phyloP scores from a whole-genome alignment of 345 rosid species.

The Dipteronia sinensis region DNA sequence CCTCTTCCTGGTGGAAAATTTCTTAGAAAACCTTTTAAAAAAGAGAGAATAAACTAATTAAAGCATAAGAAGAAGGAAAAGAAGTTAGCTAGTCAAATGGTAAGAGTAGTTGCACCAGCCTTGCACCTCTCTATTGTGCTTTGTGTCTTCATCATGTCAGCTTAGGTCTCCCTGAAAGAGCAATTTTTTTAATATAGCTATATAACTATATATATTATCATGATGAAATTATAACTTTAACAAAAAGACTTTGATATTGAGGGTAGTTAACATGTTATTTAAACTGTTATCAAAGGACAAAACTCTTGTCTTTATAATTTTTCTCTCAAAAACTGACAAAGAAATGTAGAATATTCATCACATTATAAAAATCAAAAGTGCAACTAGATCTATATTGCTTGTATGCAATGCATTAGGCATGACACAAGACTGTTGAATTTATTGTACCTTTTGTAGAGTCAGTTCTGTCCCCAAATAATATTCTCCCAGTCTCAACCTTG shows the following conservation, averaged over 20 bases:
- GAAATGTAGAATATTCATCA: conserved; percentile 28
- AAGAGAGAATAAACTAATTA: neutral
- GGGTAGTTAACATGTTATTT: conserved; percentile 20
- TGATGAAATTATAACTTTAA: too few relatives aligned
- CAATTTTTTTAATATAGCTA: neutral
- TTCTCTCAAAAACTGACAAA: conserved; percentile 9
- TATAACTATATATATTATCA: too few relatives aligned
- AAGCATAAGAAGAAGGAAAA: neutral
- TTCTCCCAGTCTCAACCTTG: neutral
- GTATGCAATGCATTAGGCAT: conserved; percentile 26
- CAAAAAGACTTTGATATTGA: conserved; percentile 13
- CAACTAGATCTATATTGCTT: conserved; percentile 29
- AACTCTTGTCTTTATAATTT: neutral
- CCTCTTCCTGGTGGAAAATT: neutral
- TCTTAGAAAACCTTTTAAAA: neutral
- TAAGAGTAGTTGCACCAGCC: conserved; percentile 32
- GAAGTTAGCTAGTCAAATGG: conserved; percentile 18
- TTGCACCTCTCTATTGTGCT: conserved; percentile 11
- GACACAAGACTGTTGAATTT: neutral
- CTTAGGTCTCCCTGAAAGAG: neutral
- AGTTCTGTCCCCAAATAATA: too few relatives aligned
- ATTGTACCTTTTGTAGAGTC: too few relatives aligned
- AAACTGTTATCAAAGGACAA: conserved; percentile 14
- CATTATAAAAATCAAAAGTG: conserved; percentile 10
- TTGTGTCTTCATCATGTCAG: neutral